Evolutionary conservation across 1,139 yeast species (phyloP).

Genomic region (Nakaseomyces delphensis): DNA sequence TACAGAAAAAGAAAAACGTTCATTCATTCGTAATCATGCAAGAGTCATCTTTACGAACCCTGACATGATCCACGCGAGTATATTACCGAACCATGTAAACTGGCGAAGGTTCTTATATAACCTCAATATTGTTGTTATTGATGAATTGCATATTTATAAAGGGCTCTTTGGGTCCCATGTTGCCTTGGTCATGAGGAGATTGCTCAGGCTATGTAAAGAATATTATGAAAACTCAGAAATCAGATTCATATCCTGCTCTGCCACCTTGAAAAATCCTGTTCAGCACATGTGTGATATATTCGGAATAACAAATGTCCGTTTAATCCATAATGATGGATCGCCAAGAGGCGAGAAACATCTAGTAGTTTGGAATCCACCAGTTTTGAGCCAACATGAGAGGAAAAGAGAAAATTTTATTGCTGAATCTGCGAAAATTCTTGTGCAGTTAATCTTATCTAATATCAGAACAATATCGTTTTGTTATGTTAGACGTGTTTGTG

Average conservation of each 20-base stretch:
- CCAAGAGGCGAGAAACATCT: constrained; percentile 71
- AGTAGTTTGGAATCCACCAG: constrained; percentile 77
- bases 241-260: constrained; percentile 82
- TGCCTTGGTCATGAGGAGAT: constrained; percentile 69
- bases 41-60: constrained; percentile 89
- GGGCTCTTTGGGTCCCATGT: constrained; percentile 93
- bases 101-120: constrained; percentile 66
- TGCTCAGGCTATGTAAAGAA: constrained; percentile 49
- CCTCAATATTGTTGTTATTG: constrained; percentile 70
- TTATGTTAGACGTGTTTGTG: constrained; percentile 78
- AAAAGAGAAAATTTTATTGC: constrained; percentile 59
- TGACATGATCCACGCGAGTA: constrained; percentile 80
- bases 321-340: constrained; percentile 73
- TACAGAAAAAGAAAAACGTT: constrained; percentile 52
- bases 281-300: constrained; percentile 65
- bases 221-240: constrained; percentile 44
- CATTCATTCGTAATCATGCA: constrained; percentile 48
- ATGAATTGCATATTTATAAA: constrained; percentile 80
- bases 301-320: constrained; percentile 47
- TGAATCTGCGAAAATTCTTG: constrained; percentile 67
- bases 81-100: constrained; percentile 61
- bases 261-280: constrained; percentile 71
- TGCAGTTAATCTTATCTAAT: constrained; percentile 51
- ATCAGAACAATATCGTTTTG: constrained; percentile 88
- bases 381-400: constrained; percentile 25